Base-by-base conservation (phyloP, 179 eudicot species). In the Nepenthes alata region DNA sequence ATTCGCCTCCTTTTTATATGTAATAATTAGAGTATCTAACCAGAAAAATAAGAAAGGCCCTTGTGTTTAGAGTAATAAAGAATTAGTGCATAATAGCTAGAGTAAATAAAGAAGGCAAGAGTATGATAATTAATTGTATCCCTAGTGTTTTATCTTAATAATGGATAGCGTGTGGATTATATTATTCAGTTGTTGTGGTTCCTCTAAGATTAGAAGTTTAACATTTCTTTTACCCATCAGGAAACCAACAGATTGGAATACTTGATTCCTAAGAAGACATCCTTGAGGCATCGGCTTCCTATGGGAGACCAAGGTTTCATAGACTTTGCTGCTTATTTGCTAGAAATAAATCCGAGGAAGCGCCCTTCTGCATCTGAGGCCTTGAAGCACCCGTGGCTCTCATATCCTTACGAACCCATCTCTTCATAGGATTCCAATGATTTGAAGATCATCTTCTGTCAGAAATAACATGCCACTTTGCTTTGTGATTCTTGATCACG, bases 231-330 rank as follows among this genome's bases (percentile, higher is more conserved):
- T 53, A 60, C 12, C 67, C 48, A 65, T 69, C 90, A 94, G 99
- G 99, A 94, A 41, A 78, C 91, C 64, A 87, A 70, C 77, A 76
- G 91, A 73, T 70, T 90, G 74, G 99, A 94, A 75, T 94, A 90
- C 74, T 72, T 94, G 62, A 94, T 94, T 65, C 99, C 99, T 13
- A 90, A 90, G 67, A 94, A 94, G 91, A 79, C 94, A 57, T 87
- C 99, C 71, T 62, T 94, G 56, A 81, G 89, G 75, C 91, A 90
- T 74, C 83, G 97, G 5, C 72, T 94, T 67, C 97, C 97, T 2
- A 87, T 90, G 97, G 97, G 96, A 67, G 99, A 94, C 65, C 97
- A 83, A 73, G 97, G 99, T 45, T 94, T 94, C 76, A 84, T 90
- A 8, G 99, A 94, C 73, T 94, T 94, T 14, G 91, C 85, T 50